phyloP scores from a whole-genome alignment of 139 green algal species.

The Micractinium sp. region DNA sequence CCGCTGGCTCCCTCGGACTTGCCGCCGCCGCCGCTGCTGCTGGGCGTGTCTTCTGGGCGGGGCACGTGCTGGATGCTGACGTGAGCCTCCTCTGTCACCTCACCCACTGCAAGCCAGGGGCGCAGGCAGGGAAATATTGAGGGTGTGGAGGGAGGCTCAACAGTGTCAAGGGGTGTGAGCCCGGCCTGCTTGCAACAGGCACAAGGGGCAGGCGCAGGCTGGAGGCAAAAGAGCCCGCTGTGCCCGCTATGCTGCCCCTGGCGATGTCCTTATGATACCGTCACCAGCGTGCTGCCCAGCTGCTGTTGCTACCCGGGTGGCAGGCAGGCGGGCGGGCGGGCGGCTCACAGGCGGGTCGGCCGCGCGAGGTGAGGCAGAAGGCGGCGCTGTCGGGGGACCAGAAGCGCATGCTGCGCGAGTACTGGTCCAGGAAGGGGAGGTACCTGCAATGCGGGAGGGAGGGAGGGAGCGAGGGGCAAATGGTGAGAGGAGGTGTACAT shows the following conservation, averaged over 20 bases:
- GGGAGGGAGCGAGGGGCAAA: background rate
- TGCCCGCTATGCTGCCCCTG: too few species aligned
- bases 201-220: too few species aligned
- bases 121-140: background rate
- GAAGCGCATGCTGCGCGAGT: conserved; percentile 8
- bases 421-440: conserved; percentile 32
- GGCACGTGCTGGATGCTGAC: conserved; percentile 10
- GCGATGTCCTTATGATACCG: too few species aligned
- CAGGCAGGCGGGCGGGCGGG: background rate
- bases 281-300: too few species aligned
- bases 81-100: background rate
- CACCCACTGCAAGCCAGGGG: background rate
- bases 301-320: too few species aligned
- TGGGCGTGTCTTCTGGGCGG: background rate
- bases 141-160: too few species aligned
- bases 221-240: too few species aligned
- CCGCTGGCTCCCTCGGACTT: too few species aligned
- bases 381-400: conserved; percentile 12
- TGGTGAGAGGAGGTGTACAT: too few species aligned
- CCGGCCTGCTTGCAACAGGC: too few species aligned
- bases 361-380: conserved; percentile 19
- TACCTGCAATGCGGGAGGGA: background rate
- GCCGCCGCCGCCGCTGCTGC: background rate
- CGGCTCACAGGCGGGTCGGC: conserved; percentile 1
- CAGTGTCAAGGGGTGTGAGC: too few species aligned